These are phyloP conservation scores for Phialophora tarda DNA, from an alignment of 2,329 filamentous ascomycete genomes.

Conservation along the genomic window DNA sequence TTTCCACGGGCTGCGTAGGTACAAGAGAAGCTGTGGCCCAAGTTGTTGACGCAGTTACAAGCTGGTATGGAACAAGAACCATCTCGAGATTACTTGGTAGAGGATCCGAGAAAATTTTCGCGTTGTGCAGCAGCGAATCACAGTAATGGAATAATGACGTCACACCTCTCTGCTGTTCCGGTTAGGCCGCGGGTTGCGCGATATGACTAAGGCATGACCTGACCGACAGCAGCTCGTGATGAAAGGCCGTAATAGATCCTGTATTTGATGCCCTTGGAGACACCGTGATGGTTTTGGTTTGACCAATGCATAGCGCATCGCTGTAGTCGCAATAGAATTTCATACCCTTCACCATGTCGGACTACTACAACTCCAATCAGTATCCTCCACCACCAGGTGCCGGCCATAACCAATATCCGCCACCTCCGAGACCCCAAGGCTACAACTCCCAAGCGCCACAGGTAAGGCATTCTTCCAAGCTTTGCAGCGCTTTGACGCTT, in stretches of 20 bases:
- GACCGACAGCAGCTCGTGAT: neutral
- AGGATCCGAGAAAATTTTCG: neutral
- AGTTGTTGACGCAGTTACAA: neutral
- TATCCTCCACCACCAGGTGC: conserved; percentile 30
- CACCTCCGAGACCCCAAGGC: conserved; percentile 23
- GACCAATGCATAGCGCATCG: neutral
- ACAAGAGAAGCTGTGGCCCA: neutral
- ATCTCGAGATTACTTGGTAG: neutral
- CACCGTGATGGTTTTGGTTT: neutral
- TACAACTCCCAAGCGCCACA: conserved; percentile 27
- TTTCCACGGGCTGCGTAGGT: neutral
- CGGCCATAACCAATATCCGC: conserved; percentile 24
- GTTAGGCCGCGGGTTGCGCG: conserved; percentile 13
- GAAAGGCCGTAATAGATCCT: neutral
- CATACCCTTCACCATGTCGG: conserved; percentile 23
- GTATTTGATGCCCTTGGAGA: conserved; percentile 8
- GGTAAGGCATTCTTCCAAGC: conserved; percentile 10
- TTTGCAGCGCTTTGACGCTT: neutral
- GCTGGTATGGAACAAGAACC: neutral
- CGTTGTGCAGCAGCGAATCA: neutral
- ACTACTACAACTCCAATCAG: conserved; percentile 28
- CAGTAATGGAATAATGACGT: conserved; percentile 36
- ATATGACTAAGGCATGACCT: conserved; percentile 24
- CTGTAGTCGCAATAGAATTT: neutral
- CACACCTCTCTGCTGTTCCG: conserved; percentile 2